These are phyloP conservation scores for Penicillium paneum DNA, from an alignment of 2,329 filamentous ascomycete species.

Conservation along the genomic window DNA sequence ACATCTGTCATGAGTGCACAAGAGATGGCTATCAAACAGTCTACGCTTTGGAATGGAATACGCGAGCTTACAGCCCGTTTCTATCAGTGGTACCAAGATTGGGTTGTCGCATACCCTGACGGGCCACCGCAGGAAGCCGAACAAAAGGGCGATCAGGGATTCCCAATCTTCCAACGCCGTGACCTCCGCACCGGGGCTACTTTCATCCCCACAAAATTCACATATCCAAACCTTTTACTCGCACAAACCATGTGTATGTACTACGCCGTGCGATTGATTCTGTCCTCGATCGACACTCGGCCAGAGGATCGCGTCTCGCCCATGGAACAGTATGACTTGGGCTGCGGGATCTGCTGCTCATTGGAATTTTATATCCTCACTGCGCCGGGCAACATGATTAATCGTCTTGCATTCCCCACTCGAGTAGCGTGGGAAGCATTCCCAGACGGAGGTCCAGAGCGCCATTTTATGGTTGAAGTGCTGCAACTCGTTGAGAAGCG, in stretches of 20 bases:
- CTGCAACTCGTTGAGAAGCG: slow-evolving; percentile 35
- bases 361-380: slow-evolving; percentile 37
- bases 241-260: slow-evolving; percentile 40
- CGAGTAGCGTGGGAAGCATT: slow-evolving; percentile 40
- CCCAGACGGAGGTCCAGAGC: slow-evolving; percentile 32
- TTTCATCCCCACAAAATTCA: slow-evolving; percentile 29
- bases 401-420: slow-evolving; percentile 37
- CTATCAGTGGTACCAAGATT: slow-evolving; percentile 31
- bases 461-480: slow-evolving; percentile 32
- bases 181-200: slow-evolving; percentile 34
- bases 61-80: slow-evolving; percentile 32
- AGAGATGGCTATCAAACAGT: slow-evolving; percentile 34
- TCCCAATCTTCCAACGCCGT: slow-evolving; percentile 35
- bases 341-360: slow-evolving; percentile 36
- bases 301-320: slow-evolving; percentile 29
- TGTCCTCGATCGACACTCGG: slow-evolving; percentile 35
- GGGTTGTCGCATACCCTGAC: slow-evolving; percentile 32
- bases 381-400: slow-evolving; percentile 40
- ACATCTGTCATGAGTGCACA: slow-evolving; percentile 27
- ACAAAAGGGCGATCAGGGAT: slow-evolving; percentile 24
- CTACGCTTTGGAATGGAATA: slow-evolving; percentile 35
- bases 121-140: slow-evolving; percentile 29
- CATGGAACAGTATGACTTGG: slow-evolving; percentile 34
- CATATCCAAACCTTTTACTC: slow-evolving; percentile 37
- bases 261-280: slow-evolving; percentile 31